Evolutionary conservation across 1,284 basidiomycete species (phyloP), one percentile per base, ranked within the genome.

Genomic region (Pholiota adiposa): DNA sequence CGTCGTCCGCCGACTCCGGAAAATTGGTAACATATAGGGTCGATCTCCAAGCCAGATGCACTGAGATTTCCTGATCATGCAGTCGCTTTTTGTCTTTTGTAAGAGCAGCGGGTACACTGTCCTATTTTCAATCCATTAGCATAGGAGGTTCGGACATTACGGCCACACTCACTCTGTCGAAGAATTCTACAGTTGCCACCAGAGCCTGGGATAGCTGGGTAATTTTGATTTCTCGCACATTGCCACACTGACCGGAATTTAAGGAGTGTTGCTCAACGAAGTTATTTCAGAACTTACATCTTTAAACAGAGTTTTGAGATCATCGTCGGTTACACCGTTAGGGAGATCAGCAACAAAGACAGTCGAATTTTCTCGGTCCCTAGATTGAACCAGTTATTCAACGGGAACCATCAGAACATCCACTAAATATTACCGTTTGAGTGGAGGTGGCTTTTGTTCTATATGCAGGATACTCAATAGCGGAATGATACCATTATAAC

Each of bases 11-110:
- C 14, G 83, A 83, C 69, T 94, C 92, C 0, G 94, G 89, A 76
- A 98, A 99, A 75, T 99, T 99, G 12, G 97, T 98, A 44, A 98
- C 89, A 73, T 96, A 99, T 3, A 99, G 77, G 1, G 97, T 99
- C 3, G 95, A 97, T 63, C 91, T 86, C 93, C 95, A 98, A 4
- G 94, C 94, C 54, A 97, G 82, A 70, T 94, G 86, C 0, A 99
- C 94, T 12, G 84, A 82, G 14, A 97, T 82, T 69, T 95, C 91
- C 48, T 85, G 77, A 0, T 81, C 88, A 41, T 83, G 80, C 50
- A 99, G 69, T 33, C 87, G 85, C 72, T 97, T 98, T 77, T 94
- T 94, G 77, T 98, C 96, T 70, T 95, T 96, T 0, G 95, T 97
- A 38, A 96, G 81, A 0, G 94, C 97, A 0, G 87, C 86, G 1